Conservation (phyloP, 169 alveolate species). For the Cyclospora cayetanensis region DNA sequence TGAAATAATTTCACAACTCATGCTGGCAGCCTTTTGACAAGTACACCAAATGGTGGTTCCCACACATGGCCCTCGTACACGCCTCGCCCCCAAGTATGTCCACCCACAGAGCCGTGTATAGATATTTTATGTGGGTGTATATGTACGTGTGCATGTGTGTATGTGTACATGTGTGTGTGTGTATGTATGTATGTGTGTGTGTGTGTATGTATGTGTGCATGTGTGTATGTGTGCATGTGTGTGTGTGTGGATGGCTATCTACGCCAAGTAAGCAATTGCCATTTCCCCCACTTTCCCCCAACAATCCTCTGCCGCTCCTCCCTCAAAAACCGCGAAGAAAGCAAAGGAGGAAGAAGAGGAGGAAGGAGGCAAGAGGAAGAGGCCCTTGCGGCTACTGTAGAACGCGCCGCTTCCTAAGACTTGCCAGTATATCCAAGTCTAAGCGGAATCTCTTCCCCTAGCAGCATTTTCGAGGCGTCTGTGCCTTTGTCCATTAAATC, state of each 20-base stretch:
- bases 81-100: too few relatives aligned
- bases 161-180: neutral
- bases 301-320: too few relatives aligned
- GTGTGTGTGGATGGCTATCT: neutral
- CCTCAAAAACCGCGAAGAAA: too few relatives aligned
- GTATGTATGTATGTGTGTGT: neutral
- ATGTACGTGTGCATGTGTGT: neutral
- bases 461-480: conserved; percentile 95
- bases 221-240: neutral
- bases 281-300: neutral
- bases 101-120: too few relatives aligned
- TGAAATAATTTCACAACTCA: too few relatives aligned
- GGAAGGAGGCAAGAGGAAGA: too few relatives aligned
- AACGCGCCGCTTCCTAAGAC: too few relatives aligned
- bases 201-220: neutral
- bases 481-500: conserved; percentile 99
- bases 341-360: too few relatives aligned
- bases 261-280: neutral
- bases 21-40: too few relatives aligned
- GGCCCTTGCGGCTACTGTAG: too few relatives aligned
- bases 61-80: too few relatives aligned
- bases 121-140: neutral
- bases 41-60: too few relatives aligned
- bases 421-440: conserved; percentile 96
- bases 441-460: conserved; percentile 96